phyloP scores from a whole-genome alignment of 2,329 filamentous ascomycete species.

The Aureobasidium subglaciale region DNA sequence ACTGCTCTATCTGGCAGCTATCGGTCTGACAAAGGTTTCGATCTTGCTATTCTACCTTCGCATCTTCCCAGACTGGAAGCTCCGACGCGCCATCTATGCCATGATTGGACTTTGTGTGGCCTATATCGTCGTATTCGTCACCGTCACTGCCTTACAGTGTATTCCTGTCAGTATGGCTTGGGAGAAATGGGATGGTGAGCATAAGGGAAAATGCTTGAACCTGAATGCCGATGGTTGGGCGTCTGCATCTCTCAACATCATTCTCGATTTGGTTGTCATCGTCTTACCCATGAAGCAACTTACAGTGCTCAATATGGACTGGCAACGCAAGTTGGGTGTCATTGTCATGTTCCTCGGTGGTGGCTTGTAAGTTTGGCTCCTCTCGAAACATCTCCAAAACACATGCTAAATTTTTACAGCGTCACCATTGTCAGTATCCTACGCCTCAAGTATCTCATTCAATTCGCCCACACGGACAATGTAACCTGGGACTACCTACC shows the following conservation, averaged over 20 bases:
- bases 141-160: conserved; percentile 12
- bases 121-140: conserved; percentile 13
- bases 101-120: conserved; percentile 22
- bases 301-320: conserved; percentile 15
- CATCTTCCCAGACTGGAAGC: conserved; percentile 28
- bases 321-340: conserved; percentile 12
- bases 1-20: conserved; percentile 26
- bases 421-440: conserved; percentile 19
- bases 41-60: conserved; percentile 30
- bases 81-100: conserved; percentile 24
- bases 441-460: conserved; percentile 17
- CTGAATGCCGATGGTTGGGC: conserved; percentile 13
- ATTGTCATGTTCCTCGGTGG: conserved; percentile 17
- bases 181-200: conserved; percentile 4
- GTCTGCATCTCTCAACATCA: conserved; percentile 16
- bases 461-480: conserved; percentile 13
- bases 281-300: conserved; percentile 15
- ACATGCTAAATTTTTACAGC: not conserved
- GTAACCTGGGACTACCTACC: conserved; percentile 16
- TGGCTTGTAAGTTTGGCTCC: conserved; percentile 16
- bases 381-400: not conserved
- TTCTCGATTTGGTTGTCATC: conserved; percentile 17
- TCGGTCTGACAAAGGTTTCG: conserved; percentile 29
- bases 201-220: conserved; percentile 12
- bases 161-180: conserved; percentile 10